Evolutionary conservation across 306 rosid genomes (phyloP).

Genomic region (Albizia julibrissin): DNA sequence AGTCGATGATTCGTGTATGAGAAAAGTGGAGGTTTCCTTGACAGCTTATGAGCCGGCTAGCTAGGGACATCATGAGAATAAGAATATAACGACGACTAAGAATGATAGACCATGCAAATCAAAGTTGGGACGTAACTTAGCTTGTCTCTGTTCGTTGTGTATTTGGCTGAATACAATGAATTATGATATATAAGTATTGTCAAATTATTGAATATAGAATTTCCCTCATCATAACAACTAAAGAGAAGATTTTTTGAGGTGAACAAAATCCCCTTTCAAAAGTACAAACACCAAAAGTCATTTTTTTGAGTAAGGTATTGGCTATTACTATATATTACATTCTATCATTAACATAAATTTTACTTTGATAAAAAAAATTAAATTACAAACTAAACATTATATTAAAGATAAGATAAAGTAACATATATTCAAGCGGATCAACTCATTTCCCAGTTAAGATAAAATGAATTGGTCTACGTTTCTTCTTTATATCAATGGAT

Average conservation of each 20-base stretch:
- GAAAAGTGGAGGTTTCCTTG: background rate
- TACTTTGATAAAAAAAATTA: too few relatives aligned
- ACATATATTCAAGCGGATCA: background rate
- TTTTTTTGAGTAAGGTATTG: too few relatives aligned
- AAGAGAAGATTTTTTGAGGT: too few relatives aligned
- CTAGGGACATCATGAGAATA: background rate
- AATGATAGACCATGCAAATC: background rate
- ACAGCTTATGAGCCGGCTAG: background rate
- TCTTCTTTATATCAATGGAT: background rate
- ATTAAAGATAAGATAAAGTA: too few relatives aligned
- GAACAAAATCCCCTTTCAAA: background rate
- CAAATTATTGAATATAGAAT: background rate
- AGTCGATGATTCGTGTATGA: background rate
- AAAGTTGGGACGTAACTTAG: background rate
- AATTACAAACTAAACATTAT: too few relatives aligned
- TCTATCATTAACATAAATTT: too few relatives aligned
- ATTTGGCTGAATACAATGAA: background rate
- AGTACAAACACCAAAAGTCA: background rate
- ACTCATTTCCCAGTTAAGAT: background rate
- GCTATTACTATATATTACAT: too few relatives aligned
- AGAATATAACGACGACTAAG: background rate
- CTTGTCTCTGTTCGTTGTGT: background rate
- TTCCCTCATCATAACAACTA: background rate
- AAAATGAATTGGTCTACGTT: background rate
- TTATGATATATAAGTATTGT: background rate